Evolutionary conservation across 192 early-diverging fungal genomes (phyloP).

Genomic region (Rhizophagus sp.): DNA sequence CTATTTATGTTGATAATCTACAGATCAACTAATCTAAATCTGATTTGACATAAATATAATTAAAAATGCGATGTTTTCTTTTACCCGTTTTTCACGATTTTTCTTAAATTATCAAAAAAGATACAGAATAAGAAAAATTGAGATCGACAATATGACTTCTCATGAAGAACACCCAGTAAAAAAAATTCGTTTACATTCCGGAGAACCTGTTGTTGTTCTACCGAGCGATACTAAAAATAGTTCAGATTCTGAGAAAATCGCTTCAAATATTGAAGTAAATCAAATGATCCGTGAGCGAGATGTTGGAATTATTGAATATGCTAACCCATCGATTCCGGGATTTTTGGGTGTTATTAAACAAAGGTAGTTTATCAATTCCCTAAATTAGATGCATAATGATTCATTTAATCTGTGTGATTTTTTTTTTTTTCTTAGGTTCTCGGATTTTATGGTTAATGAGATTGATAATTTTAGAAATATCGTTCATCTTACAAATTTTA

Average conservation of each 20-base stretch:
- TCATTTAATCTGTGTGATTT: neutral
- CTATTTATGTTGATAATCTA: too few relatives aligned
- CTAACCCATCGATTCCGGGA: conserved; percentile 43
- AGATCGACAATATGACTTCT: neutral
- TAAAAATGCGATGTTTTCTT: neutral
- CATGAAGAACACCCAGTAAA: neutral
- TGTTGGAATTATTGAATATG: conserved; percentile 68
- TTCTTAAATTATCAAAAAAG: neutral
- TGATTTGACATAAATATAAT: neutral
- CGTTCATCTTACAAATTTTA: conserved; percentile 56
- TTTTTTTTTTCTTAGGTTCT: conserved; percentile 47
- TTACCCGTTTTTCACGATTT: neutral
- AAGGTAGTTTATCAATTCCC: conserved; percentile 41
- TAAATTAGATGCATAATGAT: neutral
- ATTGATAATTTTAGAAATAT: conserved; percentile 70
- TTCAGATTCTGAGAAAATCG: neutral
- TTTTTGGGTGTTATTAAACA: conserved; percentile 66
- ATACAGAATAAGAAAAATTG: neutral
- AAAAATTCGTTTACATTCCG: conserved; percentile 23
- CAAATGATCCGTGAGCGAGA: conserved; percentile 52
- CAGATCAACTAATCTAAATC: neutral
- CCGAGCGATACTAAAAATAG: neutral
- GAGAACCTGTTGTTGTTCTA: neutral
- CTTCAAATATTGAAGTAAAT: neutral
- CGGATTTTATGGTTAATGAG: conserved; percentile 95